Conservation (phyloP, 108 stramenopile species). For the Skeletonema marinoi region DNA sequence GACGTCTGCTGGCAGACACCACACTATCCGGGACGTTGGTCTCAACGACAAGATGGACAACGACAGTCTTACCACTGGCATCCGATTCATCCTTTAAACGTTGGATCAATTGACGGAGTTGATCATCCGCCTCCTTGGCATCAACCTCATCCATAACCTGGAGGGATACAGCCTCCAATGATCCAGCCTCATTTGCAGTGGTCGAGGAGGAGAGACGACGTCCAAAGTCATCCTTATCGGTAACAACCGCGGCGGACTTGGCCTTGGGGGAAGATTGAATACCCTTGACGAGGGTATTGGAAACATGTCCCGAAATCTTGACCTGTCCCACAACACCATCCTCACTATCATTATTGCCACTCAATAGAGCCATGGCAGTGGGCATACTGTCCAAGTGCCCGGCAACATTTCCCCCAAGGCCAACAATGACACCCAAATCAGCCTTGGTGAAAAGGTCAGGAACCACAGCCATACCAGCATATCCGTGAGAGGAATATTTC, state of each 20-base stretch:
- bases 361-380: constrained; percentile 47
- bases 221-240: constrained; percentile 17
- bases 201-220: constrained; percentile 20
- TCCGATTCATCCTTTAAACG: constrained; percentile 44
- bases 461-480: constrained; percentile 82
- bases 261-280: too few species aligned
- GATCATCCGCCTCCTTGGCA: constrained; percentile 54
- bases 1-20: constrained; percentile 45
- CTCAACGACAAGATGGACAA: constrained; percentile 84
- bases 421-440: constrained; percentile 73
- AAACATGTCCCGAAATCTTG: constrained; percentile 47
- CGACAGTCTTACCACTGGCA: constrained; percentile 52
- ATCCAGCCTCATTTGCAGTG: constrained; percentile 32
- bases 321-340: constrained; percentile 68
- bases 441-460: constrained; percentile 80
- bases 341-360: constrained; percentile 9
- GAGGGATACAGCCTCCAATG: constrained; percentile 59
- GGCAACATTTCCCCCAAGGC: constrained; percentile 54
- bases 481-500: constrained; percentile 38
- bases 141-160: constrained; percentile 53
- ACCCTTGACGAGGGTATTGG: constrained; percentile 29
- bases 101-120: constrained; percentile 53
- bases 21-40: not conserved
- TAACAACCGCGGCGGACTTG: constrained; percentile 12
- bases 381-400: constrained; percentile 69